Evolutionary conservation across 1,139 yeast genomes (phyloP).

Genomic region (Yamadazyma dendronema): DNA sequence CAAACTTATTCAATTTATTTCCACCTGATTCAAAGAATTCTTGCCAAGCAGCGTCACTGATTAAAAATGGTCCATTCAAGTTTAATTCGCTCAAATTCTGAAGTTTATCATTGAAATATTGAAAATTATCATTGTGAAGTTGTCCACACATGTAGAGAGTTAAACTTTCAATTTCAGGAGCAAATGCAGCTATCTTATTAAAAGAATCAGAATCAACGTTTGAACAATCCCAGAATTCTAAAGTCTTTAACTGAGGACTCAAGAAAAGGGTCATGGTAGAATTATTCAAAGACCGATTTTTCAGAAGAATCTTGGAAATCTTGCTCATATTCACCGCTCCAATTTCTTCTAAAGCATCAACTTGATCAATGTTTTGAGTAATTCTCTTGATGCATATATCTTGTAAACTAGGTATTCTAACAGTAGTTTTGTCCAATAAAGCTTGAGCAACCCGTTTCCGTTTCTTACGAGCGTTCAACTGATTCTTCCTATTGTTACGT

Average conservation of each 20-base stretch:
- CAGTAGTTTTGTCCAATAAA: slow-evolving; percentile 66
- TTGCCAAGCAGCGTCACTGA: slow-evolving; percentile 75
- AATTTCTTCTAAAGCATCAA: slow-evolving; percentile 77
- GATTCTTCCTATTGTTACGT: slow-evolving; percentile 47
- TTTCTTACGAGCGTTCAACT: slow-evolving; percentile 63
- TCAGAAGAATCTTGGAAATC: slow-evolving; percentile 72
- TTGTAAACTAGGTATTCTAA: slow-evolving; percentile 68
- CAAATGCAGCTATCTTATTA: slow-evolving; percentile 68
- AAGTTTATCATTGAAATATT: slow-evolving; percentile 60
- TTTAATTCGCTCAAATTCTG: slow-evolving; percentile 49
- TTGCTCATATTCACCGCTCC: slow-evolving; percentile 64
- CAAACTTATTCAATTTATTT: slow-evolving; percentile 39
- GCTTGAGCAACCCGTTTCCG: slow-evolving; percentile 84
- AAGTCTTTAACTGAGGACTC: slow-evolving; percentile 49
- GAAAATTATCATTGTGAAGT: slow-evolving; percentile 71
- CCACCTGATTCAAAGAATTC: slow-evolving; percentile 56
- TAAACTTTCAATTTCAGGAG: slow-evolving; percentile 68
- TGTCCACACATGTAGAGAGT: slow-evolving; percentile 92
- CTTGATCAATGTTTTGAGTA: slow-evolving; percentile 70
- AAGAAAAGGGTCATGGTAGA: slow-evolving; percentile 72
- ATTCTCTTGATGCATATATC: slow-evolving; percentile 75
- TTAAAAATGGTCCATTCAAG: slow-evolving; percentile 85
- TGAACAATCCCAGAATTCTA: slow-evolving; percentile 93
- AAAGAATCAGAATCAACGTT: slow-evolving; percentile 66
- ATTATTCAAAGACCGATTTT: slow-evolving; percentile 75